Evolutionary conservation across 2,329 filamentous ascomycete species (phyloP).

Genomic region (Fusarium irregulare): DNA sequence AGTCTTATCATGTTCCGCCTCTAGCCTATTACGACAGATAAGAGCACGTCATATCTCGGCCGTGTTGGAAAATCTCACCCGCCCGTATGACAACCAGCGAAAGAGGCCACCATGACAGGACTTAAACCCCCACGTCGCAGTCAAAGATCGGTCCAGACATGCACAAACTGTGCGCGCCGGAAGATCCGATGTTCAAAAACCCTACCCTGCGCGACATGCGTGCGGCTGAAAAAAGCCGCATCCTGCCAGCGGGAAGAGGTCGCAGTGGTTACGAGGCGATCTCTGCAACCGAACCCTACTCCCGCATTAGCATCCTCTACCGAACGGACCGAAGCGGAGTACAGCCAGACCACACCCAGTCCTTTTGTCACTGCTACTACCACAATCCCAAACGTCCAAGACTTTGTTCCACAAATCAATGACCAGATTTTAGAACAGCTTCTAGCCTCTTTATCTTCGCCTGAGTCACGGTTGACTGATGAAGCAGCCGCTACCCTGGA

Average conservation of each 20-base stretch:
- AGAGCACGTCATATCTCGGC: not conserved
- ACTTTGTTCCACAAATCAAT: not conserved
- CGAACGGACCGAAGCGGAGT: not conserved
- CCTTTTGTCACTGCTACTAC: not conserved
- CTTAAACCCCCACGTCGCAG: not conserved
- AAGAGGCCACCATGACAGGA: not conserved
- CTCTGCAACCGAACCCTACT: not conserved
- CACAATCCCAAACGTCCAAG: rapidly evolving
- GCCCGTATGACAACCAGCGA: not conserved
- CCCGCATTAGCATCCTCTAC: not conserved
- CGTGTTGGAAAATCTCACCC: not conserved
- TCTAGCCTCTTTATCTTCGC: not conserved
- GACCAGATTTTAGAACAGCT: not conserved
- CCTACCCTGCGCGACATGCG: not conserved
- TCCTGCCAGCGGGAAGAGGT: conserved; percentile 3
- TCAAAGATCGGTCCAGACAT: conserved; percentile 1
- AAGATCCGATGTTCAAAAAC: conserved; percentile 5
- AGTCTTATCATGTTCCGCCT: not conserved
- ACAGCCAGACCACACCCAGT: not conserved
- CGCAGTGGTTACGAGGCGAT: not conserved
- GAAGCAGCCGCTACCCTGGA: not conserved
- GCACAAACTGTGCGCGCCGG: not conserved
- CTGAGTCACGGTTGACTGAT: not conserved
- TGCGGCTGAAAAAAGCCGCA: not conserved
- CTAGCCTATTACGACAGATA: not conserved